A percentile compares a stretch with the other conserved stretches of the same genome.
These are phyloP conservation scores for Solanum paucissectum DNA, from an alignment of 257 asterid genomes.

Conservation along the genomic window DNA sequence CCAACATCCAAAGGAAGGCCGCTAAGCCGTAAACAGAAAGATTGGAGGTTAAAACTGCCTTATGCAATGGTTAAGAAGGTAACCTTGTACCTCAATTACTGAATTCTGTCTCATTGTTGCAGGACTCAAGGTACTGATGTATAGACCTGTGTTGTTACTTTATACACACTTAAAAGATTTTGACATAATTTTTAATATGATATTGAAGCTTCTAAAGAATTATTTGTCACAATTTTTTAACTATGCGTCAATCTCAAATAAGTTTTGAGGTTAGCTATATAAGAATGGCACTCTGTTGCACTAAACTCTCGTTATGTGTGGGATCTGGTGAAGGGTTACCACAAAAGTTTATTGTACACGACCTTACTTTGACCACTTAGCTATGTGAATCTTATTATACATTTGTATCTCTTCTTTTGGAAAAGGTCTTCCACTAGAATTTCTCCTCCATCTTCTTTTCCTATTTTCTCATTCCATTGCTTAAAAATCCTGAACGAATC, in stretches of 20 bases:
- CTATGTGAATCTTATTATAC: neutral
- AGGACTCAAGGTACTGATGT: neutral
- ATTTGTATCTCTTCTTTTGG: neutral
- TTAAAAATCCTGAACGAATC: too few species aligned
- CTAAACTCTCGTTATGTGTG: neutral
- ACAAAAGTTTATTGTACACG: neutral
- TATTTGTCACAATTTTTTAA: neutral
- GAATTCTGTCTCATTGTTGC: neutral
- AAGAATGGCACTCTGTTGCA: neutral
- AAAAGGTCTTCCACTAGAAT: neutral
- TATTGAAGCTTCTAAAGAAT: neutral
- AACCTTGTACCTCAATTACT: conserved; percentile 25
- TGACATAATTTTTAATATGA: neutral
- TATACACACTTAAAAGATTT: neutral
- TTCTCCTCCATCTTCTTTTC: neutral
- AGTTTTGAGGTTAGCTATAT: neutral
- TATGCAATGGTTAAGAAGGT: conserved; percentile 35
- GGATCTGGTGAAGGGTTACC: neutral
- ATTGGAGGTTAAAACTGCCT: conserved; percentile 45
- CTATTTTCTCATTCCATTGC: neutral
- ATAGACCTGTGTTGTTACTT: neutral
- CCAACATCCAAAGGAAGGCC: conserved; percentile 82
- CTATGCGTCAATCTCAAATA: neutral
- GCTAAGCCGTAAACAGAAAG: conserved; percentile 69
- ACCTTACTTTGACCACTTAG: neutral